A percentile compares a stretch with the other conserved stretches of the same genome.
Evolutionary conservation across 768 basidiomycete species (phyloP).

Genomic region (Panaeolus papilionaceus): DNA sequence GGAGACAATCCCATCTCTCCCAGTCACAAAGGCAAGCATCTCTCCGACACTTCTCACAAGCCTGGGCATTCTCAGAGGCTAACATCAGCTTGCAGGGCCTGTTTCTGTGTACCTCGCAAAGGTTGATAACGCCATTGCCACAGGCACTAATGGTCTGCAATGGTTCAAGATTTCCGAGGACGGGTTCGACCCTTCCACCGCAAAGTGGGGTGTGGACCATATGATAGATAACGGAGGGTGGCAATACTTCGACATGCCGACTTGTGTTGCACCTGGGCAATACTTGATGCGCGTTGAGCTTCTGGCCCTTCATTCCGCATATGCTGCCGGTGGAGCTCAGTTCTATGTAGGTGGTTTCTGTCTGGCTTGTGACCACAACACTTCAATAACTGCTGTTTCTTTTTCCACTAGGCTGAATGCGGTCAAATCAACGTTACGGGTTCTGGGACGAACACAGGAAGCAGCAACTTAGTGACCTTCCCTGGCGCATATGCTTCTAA

Average conservation of each 20-base stretch:
- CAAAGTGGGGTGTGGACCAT: conserved; percentile 22
- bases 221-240: conserved; percentile 22
- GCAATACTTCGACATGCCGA: conserved; percentile 24
- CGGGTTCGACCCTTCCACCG: conserved; percentile 18
- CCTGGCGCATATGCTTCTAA: conserved; percentile 22
- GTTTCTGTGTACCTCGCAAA: conserved; percentile 25
- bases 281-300: conserved; percentile 24
- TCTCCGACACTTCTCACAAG: no score
- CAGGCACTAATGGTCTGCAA: conserved; percentile 15
- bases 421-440: conserved; percentile 24
- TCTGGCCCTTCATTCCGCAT: conserved; percentile 39
- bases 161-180: conserved; percentile 25
- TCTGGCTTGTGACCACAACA: no score
- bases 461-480: conserved; percentile 31
- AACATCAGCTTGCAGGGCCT: conserved; percentile 15
- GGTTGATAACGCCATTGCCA: conserved; percentile 20
- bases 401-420: conserved; percentile 16
- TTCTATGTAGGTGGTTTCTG: conserved; percentile 69
- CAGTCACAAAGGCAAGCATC: conserved; percentile 22
- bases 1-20: conserved; percentile 23
- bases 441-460: conserved; percentile 16
- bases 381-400: not conserved
- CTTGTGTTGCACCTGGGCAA: conserved; percentile 23
- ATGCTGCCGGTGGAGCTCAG: conserved; percentile 64
- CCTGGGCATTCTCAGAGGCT: no score